Evolutionary conservation across 2,329 filamentous ascomycete species (phyloP), one percentile per base, ranked within the genome.

Genomic region (Exophiala xenobiotica): DNA sequence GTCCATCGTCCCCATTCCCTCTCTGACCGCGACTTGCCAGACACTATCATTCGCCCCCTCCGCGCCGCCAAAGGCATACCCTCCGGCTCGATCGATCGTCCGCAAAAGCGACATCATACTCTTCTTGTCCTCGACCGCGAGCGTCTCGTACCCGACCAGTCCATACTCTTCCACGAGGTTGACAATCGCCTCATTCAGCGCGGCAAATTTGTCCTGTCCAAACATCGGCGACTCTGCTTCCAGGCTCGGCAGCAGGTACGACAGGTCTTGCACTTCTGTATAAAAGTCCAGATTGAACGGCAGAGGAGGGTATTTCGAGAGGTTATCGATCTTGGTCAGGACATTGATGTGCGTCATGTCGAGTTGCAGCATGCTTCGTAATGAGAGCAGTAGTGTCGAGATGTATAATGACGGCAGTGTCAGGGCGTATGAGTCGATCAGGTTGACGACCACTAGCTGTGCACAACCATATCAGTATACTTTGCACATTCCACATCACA

Each of bases 201-300:
- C 83, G 44, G 84, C 80, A 66, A 95, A 97, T 66, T 95, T 96
- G 3, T 52, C 55, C 11, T 43, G 40, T 24, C 44, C 56, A 67
- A 86, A 71, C 4, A 77, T 79, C 0, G 88, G 83, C 1, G 86
- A 86, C 68, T 99, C 93, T 19, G 81, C 78, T 62, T 90, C 85
- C 35, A 99, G 81, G 54, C 85, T 78, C 1, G 90, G 90, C 0
- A 93, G 79, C 9, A 99, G 78, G 61, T 96, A 90, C 18, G 82
- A 82, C 3, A 99, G 80, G 64, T 96, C 90, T 70, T 99, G 91
- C 6, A 97, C 92, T 69, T 99, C 92, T 55, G 93, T 97, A 69
- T 97, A 99, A 70, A 86, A 99, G 60, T 96, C 91, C 53, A 99
- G 83, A 64, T 96, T 96, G 76, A 99, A 96, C 0, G 91, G 90